Conservation (phyloP, 2,329 filamentous ascomycete species). For the Talaromyces sp. region DNA sequence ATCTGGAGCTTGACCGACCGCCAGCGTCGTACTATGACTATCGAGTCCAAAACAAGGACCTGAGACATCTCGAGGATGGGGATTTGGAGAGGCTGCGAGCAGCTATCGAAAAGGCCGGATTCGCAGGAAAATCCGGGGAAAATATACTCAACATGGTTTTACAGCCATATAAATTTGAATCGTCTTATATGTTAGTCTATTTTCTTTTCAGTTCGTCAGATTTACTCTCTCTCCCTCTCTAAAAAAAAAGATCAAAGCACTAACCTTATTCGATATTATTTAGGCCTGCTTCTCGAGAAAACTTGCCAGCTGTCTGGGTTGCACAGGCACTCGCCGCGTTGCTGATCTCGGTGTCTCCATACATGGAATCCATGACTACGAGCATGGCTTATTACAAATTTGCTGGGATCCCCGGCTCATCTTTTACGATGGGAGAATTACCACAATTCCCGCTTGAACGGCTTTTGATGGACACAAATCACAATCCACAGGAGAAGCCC, state of each 20-base stretch:
- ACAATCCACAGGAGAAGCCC: background rate
- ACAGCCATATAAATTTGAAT: slow-evolving; percentile 2
- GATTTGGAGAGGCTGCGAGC: slow-evolving; percentile 13
- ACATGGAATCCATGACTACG: slow-evolving; percentile 14
- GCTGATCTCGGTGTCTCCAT: slow-evolving; percentile 19
- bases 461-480: slow-evolving; percentile 11
- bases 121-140: slow-evolving; percentile 5
- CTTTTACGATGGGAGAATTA: background rate
- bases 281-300: background rate
- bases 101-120: slow-evolving; percentile 14
- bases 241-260: background rate
- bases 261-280: background rate
- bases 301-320: slow-evolving; percentile 7
- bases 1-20: slow-evolving; percentile 12
- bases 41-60: background rate
- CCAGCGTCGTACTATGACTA: background rate
- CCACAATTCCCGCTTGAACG: slow-evolving; percentile 14
- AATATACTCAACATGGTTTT: slow-evolving; percentile 18
- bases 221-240: background rate
- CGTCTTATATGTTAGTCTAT: background rate
- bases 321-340: slow-evolving; percentile 17
- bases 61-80: slow-evolving; percentile 11
- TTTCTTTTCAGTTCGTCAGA: background rate
- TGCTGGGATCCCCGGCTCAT: background rate
- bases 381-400: slow-evolving; percentile 5